These are phyloP conservation scores for Pseudocercospora vitis DNA, from an alignment of 2,329 filamentous ascomycete genomes.

Conservation along the genomic window DNA sequence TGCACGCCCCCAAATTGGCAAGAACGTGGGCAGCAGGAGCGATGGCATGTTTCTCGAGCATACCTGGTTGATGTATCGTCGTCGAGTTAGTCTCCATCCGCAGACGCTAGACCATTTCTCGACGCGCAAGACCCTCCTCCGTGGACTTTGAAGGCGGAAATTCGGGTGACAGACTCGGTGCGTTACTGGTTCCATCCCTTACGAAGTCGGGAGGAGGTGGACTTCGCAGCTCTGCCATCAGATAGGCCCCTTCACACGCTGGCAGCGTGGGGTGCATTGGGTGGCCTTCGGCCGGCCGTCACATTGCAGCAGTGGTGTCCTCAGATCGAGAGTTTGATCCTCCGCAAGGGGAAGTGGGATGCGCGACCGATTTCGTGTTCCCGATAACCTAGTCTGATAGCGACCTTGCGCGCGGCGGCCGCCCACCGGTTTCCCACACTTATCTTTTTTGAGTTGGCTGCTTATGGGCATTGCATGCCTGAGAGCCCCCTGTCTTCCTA, in stretches of 20 bases:
- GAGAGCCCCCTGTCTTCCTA: slow-evolving; percentile 6
- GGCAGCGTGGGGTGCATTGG: slow-evolving; percentile 9
- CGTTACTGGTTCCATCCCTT: slow-evolving; percentile 12
- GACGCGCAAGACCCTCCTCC: slow-evolving; percentile 1
- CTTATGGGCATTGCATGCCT: slow-evolving; percentile 9
- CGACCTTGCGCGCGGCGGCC: slow-evolving; percentile 13
- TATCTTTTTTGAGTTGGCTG: slow-evolving; percentile 12
- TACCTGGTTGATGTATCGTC: too few relatives aligned
- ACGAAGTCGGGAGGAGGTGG: slow-evolving; percentile 3
- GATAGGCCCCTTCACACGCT: slow-evolving; percentile 7
- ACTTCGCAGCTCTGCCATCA: slow-evolving; percentile 9
- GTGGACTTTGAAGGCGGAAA: background rate
- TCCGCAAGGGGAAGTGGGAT: slow-evolving; percentile 4
- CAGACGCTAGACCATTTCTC: slow-evolving; percentile 12
- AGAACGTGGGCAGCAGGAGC: slow-evolving; percentile 7
- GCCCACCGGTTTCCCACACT: slow-evolving; percentile 1
- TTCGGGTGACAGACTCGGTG: slow-evolving; percentile 11
- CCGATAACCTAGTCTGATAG: slow-evolving; percentile 18
- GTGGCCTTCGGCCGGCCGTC: slow-evolving; percentile 1
- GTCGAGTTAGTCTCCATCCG: too few relatives aligned
- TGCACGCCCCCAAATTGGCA: slow-evolving; percentile 4
- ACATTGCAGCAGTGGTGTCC: slow-evolving; percentile 6
- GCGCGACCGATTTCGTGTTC: slow-evolving; percentile 17
- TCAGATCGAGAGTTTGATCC: slow-evolving; percentile 2
- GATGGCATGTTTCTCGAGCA: slow-evolving; percentile 2